Conservation (phyloP, 106 monocot genomes). For the Triglochin maritima region DNA sequence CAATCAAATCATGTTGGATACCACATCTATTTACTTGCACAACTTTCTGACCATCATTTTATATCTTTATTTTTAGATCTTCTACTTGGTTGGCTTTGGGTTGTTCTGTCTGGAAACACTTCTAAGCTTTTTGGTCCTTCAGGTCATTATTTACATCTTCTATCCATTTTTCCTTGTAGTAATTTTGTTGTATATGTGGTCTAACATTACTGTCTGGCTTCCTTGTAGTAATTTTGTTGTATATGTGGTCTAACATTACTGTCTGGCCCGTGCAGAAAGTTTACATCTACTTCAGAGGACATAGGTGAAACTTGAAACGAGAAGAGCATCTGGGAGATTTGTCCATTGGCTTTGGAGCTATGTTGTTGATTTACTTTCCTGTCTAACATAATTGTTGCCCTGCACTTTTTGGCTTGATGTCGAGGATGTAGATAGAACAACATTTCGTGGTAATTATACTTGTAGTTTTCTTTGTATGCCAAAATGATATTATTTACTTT, state of each 20-base stretch:
- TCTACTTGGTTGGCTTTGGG: slow-evolving; percentile 26
- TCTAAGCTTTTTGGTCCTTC: slow-evolving; percentile 23
- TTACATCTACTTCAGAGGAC: slow-evolving; percentile 58
- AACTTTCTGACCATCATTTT: background rate
- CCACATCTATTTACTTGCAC: background rate
- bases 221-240: background rate
- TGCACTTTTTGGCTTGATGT: no score
- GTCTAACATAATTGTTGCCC: background rate
- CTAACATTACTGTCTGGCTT: no score
- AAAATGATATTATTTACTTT: no score
- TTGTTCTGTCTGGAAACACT: slow-evolving; percentile 23
- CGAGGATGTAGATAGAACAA: no score
- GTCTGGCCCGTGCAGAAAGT: slow-evolving; percentile 38
- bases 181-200: background rate
- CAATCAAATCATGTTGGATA: background rate
- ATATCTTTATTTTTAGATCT: slow-evolving; percentile 9
- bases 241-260: no score
- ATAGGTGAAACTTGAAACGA: slow-evolving; percentile 12
- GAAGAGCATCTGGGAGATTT: background rate
- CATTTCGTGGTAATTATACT: no score
- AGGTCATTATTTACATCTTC: slow-evolving; percentile 10
- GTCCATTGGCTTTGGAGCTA: background rate
- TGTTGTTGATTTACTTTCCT: background rate
- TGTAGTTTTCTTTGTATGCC: no score
- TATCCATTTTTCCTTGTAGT: background rate